Evolutionary conservation across 495 filamentous ascomycete species (phyloP), one percentile per base, ranked within the genome.

Genomic region (Arthonia radiata): DNA sequence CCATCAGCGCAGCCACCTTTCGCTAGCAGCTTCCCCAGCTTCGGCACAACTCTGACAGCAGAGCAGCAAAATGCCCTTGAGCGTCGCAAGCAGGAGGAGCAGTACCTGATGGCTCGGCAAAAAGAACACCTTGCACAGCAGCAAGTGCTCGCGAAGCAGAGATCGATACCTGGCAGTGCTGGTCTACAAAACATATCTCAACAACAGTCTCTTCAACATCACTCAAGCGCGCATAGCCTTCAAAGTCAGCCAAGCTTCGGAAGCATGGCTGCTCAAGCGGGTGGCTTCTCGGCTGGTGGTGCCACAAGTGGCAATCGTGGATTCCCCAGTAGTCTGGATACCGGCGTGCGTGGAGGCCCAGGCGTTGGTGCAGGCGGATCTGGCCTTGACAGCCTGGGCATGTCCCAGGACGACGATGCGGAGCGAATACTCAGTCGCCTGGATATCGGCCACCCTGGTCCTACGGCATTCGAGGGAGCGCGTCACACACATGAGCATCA

Each of bases 21-120:
- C 40, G 78, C 82, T 6, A 74, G 65, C 31, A 79, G 76, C 29
- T 94, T 97, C 49, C 86, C 86, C 2, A 90, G 76, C 39, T 97
- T 94, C 42, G 86, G 86, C n/a, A 82, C 89, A 10, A 94, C 89
- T 8, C 54, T 97, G 36, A 94, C 86, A 2, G 86, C 86, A 0
- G 81, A 91, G 37, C 86, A 97, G 50, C 86, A 97, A 40, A 97
- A 97, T 47, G 83, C 86, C 10, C 55, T 97, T 6, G 86, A 97
- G 46, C 61, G 86, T 22, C 61, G 89, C 13, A 97, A 97, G 56
- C 86, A 97, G 43, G 86, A 97, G 41, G 86, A 97, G 42, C 86
- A 97, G 39, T 89, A 91, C 47, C 55, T 89, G 13, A 80, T 93
- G 64, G 86, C 86, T 11, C 67, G 83, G 6, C 83, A 94, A 44